Percentiles rank a stretch among this genome's conserved stretches.
phyloP scores from a whole-genome alignment of 2,329 filamentous ascomycete species.

The Scedosporium dehoogii region DNA sequence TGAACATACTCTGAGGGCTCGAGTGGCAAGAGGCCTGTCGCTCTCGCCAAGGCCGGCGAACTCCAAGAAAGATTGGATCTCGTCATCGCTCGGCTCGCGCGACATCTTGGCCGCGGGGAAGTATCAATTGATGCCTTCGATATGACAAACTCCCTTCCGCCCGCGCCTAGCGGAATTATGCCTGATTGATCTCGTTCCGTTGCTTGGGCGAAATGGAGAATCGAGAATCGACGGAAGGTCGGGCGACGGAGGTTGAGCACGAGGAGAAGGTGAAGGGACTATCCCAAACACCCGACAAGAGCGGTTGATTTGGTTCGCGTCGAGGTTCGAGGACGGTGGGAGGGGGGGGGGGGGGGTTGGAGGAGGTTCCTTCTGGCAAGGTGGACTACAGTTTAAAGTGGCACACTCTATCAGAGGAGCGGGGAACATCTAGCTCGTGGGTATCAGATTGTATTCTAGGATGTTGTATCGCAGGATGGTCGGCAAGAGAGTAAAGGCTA shows the following conservation, averaged over 20 bases:
- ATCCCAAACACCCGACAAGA: not conserved
- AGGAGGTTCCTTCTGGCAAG: not conserved
- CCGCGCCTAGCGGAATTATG: no score
- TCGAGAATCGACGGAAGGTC: not conserved
- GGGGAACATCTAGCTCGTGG: no score
- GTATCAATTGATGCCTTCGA: no score
- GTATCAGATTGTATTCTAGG: no score
- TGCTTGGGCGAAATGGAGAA: not conserved
- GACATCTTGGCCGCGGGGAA: not conserved
- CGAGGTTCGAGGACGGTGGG: not conserved
- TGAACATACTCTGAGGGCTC: conserved; percentile 29
- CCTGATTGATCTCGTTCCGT: no score
- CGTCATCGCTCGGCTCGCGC: conserved; percentile 23
- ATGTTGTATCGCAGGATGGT: no score
- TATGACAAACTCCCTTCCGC: no score
- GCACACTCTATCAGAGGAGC: no score
- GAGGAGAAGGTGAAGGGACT: not conserved
- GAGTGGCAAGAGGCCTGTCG: conserved; percentile 29
- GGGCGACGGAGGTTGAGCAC: not conserved
- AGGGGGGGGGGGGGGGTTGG: not conserved
- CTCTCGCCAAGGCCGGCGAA: conserved; percentile 24
- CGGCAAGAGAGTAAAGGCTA: no score
- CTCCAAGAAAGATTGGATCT: conserved; percentile 30
- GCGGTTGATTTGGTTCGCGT: not conserved
- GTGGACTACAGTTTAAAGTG: not conserved